Percentiles rank a stretch among this genome's conserved stretches.
Conservation (phyloP, 805 yeast species). For the Kluyveromyces nonfermentans region DNA sequence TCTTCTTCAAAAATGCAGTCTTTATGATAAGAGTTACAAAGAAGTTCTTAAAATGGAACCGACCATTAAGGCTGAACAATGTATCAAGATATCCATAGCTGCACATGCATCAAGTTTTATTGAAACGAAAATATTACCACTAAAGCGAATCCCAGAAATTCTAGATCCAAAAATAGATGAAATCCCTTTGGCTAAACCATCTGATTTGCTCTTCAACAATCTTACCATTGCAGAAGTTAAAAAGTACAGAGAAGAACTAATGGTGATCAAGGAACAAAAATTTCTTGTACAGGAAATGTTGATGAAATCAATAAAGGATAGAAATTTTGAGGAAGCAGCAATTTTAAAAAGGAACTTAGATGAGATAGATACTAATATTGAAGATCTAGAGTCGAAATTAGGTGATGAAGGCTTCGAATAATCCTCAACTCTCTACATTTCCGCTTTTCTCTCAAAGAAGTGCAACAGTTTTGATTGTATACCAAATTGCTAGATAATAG, state of each 20-base stretch:
- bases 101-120: slow-evolving; percentile 48
- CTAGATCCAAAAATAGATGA: slow-evolving; percentile 22
- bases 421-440: neutral
- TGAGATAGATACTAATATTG: slow-evolving; percentile 47
- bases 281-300: slow-evolving; percentile 62
- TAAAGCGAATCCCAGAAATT: slow-evolving; percentile 49
- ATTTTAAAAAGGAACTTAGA: slow-evolving; percentile 47
- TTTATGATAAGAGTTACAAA: slow-evolving; percentile 42
- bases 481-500: no score
- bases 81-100: slow-evolving; percentile 45
- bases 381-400: slow-evolving; percentile 36
- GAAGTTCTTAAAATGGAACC: slow-evolving; percentile 31
- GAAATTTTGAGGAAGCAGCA: slow-evolving; percentile 70
- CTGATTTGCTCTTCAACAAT: slow-evolving; percentile 22
- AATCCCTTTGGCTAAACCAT: slow-evolving; percentile 10
- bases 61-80: slow-evolving; percentile 35
- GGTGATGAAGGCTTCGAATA: slow-evolving; percentile 44
- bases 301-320: slow-evolving; percentile 46
- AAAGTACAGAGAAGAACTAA: slow-evolving; percentile 57
- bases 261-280: slow-evolving; percentile 81
- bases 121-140: slow-evolving; percentile 55
- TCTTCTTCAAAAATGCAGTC: slow-evolving; percentile 40
- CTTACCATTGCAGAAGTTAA: slow-evolving; percentile 47
- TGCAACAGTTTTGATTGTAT: no score
- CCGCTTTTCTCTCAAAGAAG: no score